Conservation (phyloP, 2,329 filamentous ascomycete species). For the Lachnellula arida region DNA sequence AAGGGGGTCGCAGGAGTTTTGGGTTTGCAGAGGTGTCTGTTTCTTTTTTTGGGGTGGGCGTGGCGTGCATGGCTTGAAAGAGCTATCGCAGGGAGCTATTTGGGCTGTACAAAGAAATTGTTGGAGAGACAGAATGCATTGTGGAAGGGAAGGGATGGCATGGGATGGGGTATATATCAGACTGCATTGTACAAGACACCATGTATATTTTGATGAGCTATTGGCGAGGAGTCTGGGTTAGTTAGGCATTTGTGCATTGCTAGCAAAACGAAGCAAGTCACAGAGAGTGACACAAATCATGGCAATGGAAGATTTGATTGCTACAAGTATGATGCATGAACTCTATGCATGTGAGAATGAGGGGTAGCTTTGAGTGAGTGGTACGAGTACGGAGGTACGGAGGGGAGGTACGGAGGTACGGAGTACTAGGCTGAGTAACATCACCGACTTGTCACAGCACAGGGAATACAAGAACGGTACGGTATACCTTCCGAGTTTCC, state of each 20-base stretch:
- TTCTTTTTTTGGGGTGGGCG: constrained; percentile 21
- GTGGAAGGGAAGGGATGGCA: background rate
- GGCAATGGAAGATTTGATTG: background rate
- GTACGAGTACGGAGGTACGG: no score
- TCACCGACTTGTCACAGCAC: no score
- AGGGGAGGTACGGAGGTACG: background rate
- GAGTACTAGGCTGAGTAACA: background rate
- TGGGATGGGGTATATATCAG: constrained; percentile 7
- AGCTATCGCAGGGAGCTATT: no score
- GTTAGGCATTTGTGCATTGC: background rate
- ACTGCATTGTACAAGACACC: constrained; percentile 13
- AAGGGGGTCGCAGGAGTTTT: constrained; percentile 6
- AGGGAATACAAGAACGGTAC: no score
- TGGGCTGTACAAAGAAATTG: background rate
- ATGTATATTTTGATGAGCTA: constrained; percentile 5
- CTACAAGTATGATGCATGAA: background rate
- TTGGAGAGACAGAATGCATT: background rate
- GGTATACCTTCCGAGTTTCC: no score
- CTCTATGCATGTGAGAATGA: constrained; percentile 7
- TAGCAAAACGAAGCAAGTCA: background rate
- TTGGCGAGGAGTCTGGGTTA: background rate
- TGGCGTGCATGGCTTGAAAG: constrained; percentile 9
- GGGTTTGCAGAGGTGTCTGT: constrained; percentile 2
- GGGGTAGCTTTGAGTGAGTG: constrained; percentile 10
- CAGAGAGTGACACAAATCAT: background rate